Base-by-base conservation (phyloP, 164 flowering plant species). In the Aristolochia fimbriata region DNA sequence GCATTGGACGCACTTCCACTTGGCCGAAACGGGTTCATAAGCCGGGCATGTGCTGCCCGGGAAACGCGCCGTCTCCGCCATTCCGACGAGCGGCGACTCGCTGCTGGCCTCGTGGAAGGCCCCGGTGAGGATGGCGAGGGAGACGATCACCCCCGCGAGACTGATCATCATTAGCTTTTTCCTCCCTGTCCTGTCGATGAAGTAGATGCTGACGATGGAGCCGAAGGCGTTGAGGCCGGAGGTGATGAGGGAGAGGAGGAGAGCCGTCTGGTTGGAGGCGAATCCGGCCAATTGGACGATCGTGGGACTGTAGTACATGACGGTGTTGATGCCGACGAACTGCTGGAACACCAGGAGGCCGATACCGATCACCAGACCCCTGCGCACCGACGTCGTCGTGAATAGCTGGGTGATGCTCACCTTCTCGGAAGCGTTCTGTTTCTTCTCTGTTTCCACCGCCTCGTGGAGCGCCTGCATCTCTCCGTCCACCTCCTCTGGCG, bases 261-360 rank as follows among this genome's bases (percentile, higher is more conserved):
- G 77, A 5, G 91, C 91, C 2, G 83, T 81, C 51, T 68, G 66
- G 72, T 85, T 83, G 0, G 91, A 83, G 0, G 88, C 88, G 55
- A 71, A 63, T 27, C 86, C 91, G 12, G 91, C 86, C 2, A 85
- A 50, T 58, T 84, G 89, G 45, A 82, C 76, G 41, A 85, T 85
- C 51, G 85, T 74, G n/a, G 90, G 85, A 63, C 90, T 83, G 75
- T 83, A 85, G 50, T 85, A 83, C 91, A 83, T 83, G n/a, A 86
- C 88, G 10, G 87, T 86, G 71, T 86, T 83, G 52, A 86, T 86
- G 55, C 87, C 89, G n/a, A 82, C 83, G 71, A 86, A 82, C 55
- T 86, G 93, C 65, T 86, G 93, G 67, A 80, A 76, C 10, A 84
- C 65, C 60, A 79, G 86, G 52, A 82, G 86, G 8, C 84, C 87